Evolutionary conservation across 257 asterid species (phyloP).

Genomic region (Craterostigma plantagineum): DNA sequence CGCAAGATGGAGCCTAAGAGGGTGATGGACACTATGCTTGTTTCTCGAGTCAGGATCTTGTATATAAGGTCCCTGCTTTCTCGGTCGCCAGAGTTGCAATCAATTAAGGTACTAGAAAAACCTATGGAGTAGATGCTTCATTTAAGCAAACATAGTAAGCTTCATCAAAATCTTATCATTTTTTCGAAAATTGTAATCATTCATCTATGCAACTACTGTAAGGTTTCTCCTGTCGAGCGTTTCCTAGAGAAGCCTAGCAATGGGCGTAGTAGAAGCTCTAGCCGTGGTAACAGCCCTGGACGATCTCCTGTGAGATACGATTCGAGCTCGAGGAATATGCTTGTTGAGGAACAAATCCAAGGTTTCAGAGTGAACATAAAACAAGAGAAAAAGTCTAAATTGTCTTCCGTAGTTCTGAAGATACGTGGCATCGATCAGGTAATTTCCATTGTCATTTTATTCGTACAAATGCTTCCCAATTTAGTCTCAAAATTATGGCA

Average conservation of each 20-base stretch:
- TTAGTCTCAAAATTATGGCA: neutral
- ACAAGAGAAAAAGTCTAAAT: conserved; percentile 84
- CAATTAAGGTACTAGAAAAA: conserved; percentile 58
- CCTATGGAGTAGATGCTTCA: conserved; percentile 5
- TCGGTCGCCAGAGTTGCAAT: conserved; percentile 96
- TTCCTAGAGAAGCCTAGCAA: conserved; percentile 73
- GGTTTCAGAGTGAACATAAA: conserved; percentile 85
- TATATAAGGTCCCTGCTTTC: conserved; percentile 93
- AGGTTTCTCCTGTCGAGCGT: conserved; percentile 93
- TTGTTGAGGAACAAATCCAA: conserved; percentile 61
- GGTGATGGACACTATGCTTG: conserved; percentile 99
- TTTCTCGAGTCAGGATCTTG: conserved; percentile 97
- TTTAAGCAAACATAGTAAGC: no score
- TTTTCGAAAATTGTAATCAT: neutral
- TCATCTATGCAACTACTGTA: conserved; percentile 3
- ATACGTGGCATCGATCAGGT: conserved; percentile 99
- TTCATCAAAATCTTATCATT: neutral
- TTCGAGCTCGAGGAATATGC: conserved; percentile 44
- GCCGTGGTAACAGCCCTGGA: conserved; percentile 94
- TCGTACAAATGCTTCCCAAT: neutral
- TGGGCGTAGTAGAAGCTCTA: conserved; percentile 94
- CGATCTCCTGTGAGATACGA: conserved; percentile 79
- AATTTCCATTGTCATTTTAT: conserved; percentile 11
- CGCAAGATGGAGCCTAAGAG: conserved; percentile 95
- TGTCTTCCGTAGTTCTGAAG: conserved; percentile 90